These are phyloP conservation scores for Balamuthia mandrillaris DNA, from an alignment of 208 protist species.

Conservation along the genomic window DNA sequence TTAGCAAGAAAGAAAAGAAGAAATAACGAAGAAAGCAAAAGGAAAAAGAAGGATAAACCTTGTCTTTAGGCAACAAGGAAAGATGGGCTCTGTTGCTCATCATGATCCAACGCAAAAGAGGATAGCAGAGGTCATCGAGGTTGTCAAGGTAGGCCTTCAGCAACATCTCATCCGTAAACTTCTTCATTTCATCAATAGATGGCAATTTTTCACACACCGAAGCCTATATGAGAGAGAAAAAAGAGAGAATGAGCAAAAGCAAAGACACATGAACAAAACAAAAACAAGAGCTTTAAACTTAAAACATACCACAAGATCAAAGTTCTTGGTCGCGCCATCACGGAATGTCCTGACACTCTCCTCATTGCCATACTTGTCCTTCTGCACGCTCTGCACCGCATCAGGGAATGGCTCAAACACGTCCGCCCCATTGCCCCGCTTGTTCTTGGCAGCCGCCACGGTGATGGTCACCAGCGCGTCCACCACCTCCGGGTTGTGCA, in stretches of 20 bases:
- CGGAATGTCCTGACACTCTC: background rate
- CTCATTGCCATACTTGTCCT: background rate
- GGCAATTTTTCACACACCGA: background rate
- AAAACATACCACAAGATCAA: background rate
- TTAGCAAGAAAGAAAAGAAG: background rate
- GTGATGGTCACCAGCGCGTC: background rate
- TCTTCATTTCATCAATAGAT: background rate
- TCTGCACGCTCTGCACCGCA: background rate
- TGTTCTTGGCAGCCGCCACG: background rate
- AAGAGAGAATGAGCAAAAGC: background rate
- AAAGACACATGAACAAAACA: background rate
- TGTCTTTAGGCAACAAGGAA: background rate
- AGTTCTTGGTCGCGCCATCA: background rate
- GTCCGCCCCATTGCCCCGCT: background rate
- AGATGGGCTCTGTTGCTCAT: slow-evolving; percentile 33
- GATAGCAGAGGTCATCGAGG: slow-evolving; percentile 6
- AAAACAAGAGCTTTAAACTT: background rate
- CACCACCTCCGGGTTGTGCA: background rate
- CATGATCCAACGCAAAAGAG: slow-evolving; percentile 31
- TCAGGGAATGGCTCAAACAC: background rate
- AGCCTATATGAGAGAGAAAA: background rate
- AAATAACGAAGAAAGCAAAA: background rate
- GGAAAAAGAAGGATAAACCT: background rate
- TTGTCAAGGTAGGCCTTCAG: background rate
- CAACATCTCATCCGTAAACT: background rate